Evolutionary conservation across 441 rosid genomes (phyloP).

Genomic region (California macrophylla): DNA sequence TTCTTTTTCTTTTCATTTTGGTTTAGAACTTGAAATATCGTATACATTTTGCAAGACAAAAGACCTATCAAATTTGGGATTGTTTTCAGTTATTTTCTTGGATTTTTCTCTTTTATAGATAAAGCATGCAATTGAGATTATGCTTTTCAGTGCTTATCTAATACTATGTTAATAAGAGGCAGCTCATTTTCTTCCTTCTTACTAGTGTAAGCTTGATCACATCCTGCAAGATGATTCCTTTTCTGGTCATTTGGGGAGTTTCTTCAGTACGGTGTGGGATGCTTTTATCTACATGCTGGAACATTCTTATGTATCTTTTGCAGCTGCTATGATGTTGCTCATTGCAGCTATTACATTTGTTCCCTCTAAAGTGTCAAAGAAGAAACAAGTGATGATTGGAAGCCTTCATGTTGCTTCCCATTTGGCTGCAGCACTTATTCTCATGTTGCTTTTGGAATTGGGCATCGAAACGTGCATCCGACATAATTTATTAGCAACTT

Average conservation of each 20-base stretch:
- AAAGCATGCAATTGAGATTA: background rate
- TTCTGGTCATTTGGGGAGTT: constrained; percentile 74
- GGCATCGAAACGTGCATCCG: constrained; percentile 85
- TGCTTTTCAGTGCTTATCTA: background rate
- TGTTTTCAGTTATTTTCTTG: background rate
- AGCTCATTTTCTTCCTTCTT: constrained; percentile 11
- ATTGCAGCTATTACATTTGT: constrained; percentile 60
- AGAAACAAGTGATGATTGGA: constrained; percentile 66
- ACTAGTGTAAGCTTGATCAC: constrained; percentile 84
- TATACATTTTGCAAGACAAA: background rate
- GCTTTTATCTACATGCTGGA: constrained; percentile 56
- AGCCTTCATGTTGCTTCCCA: constrained; percentile 83
- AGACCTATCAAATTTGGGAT: background rate
- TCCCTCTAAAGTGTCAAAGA: constrained; percentile 76
- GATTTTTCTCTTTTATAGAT: background rate
- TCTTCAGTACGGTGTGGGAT: constrained; percentile 69
- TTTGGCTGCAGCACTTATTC: constrained; percentile 74
- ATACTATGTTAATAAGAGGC: background rate
- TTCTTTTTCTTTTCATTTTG: constrained; percentile 2
- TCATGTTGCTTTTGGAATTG: constrained; percentile 83
- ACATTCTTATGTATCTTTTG: constrained; percentile 68
- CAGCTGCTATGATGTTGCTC: constrained; percentile 61
- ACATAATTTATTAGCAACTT: constrained; percentile 83
- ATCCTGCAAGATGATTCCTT: constrained; percentile 82
- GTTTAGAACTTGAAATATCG: constrained; percentile 6